phyloP scores from a whole-genome alignment of 2,329 filamentous ascomycete genomes.

The Penicillium sp. region DNA sequence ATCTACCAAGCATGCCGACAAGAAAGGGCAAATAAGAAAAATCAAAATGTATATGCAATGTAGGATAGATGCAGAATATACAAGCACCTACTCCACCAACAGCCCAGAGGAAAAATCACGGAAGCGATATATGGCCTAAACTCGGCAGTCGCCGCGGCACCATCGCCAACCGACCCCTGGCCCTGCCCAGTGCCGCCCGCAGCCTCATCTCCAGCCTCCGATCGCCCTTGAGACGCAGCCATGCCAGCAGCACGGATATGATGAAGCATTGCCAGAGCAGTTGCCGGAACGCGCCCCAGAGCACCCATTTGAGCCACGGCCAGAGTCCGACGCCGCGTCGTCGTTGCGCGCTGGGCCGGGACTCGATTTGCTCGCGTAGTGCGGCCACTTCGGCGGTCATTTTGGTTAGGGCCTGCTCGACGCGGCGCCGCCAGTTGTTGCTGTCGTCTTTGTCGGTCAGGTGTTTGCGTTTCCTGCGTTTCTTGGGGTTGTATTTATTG shows the following conservation, averaged over 20 bases:
- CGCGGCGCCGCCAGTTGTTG: conserved; percentile 69
- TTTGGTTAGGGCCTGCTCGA: conserved; percentile 81
- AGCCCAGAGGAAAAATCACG: neutral
- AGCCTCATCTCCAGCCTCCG: conserved; percentile 38
- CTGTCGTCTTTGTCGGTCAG: neutral
- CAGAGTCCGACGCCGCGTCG: conserved; percentile 53
- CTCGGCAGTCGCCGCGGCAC: conserved; percentile 5
- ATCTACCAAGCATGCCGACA: no score
- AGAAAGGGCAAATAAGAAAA: no score
- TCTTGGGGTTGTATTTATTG: conserved; percentile 21
- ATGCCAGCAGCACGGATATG: conserved; percentile 39
- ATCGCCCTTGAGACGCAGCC: conserved; percentile 41
- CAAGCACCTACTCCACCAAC: neutral
- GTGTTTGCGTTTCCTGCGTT: conserved; percentile 32
- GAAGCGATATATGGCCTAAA: conserved; percentile 2
- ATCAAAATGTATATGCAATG: no score
- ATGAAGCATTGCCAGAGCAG: conserved; percentile 64
- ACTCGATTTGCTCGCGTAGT: conserved; percentile 82
- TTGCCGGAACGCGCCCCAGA: conserved; percentile 70
- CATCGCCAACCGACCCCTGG: conserved; percentile 27
- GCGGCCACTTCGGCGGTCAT: conserved; percentile 92
- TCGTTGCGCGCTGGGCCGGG: conserved; percentile 66
- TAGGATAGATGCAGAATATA: neutral
- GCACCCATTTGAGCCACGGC: conserved; percentile 66
- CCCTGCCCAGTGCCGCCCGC: conserved; percentile 28